These are phyloP conservation scores for Alternaria longipes DNA, from an alignment of 2,329 filamentous ascomycete genomes.

Conservation along the genomic window DNA sequence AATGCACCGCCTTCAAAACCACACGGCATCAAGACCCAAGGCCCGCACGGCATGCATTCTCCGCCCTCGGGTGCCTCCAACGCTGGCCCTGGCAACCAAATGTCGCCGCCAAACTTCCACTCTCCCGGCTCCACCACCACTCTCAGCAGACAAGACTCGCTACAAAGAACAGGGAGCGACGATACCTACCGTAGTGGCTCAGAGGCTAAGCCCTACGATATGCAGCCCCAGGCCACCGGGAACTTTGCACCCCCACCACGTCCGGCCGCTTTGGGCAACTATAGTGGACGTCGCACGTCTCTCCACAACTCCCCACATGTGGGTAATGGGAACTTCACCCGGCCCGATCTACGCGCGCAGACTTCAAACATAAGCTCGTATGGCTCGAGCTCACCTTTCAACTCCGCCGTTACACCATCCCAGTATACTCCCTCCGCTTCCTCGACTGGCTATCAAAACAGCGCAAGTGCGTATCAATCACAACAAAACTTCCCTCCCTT, in stretches of 20 bases:
- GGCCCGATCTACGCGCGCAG: slow-evolving; percentile 49
- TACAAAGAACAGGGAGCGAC: slow-evolving; percentile 48
- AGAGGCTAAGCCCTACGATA: slow-evolving; percentile 48
- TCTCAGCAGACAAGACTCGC: slow-evolving; percentile 41
- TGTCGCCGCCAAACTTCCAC: slow-evolving; percentile 48
- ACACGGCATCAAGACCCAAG: slow-evolving; percentile 23
- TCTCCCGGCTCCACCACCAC: slow-evolving; percentile 44
- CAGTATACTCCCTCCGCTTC: slow-evolving; percentile 56
- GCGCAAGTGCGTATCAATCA: slow-evolving; percentile 61
- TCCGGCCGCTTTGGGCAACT: slow-evolving; percentile 44
- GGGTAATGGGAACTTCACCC: slow-evolving; percentile 44
- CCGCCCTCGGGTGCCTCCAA: slow-evolving; percentile 39
- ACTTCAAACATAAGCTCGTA: slow-evolving; percentile 49
- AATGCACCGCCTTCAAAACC: slow-evolving; percentile 33
- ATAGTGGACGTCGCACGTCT: slow-evolving; percentile 41
- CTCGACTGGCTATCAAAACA: slow-evolving; percentile 53
- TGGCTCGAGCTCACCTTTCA: slow-evolving; percentile 48
- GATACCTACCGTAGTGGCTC: slow-evolving; percentile 46
- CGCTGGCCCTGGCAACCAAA: slow-evolving; percentile 36
- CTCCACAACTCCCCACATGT: slow-evolving; percentile 51
- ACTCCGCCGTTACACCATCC: slow-evolving; percentile 54
- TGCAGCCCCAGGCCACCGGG: slow-evolving; percentile 44
- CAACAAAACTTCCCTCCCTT: slow-evolving; percentile 71
- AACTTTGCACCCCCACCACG: slow-evolving; percentile 51
- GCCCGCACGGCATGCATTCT: slow-evolving; percentile 43